Evolutionary conservation across 2,329 filamentous ascomycete species (phyloP), one percentile per base, ranked within the genome.

Genomic region (Ophiostoma ips): DNA sequence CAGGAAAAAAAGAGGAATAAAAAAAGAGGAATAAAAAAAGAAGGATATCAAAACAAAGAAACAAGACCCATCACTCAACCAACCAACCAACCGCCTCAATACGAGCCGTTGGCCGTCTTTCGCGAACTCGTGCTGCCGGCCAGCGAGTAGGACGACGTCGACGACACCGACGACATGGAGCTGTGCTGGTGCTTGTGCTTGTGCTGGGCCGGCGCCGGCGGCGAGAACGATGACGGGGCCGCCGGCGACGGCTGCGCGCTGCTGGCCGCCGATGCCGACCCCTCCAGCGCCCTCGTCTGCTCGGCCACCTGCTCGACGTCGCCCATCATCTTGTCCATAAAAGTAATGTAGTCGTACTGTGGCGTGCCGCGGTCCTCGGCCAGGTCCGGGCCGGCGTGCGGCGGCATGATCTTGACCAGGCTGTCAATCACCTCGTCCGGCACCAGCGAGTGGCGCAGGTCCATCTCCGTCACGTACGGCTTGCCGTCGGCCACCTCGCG

Each of bases 391-490:
- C 90, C 92, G 47, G 73, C 77, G 64, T 95, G 89, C 48, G 70
- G 63, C 0, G 92, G 92, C 76, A 98, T 94, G 48, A 87, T 86
- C 60, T 85, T 77, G 48, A 92, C 74, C 45, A 98, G 74, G 65
- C 95, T 86, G 55, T 95, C 89, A 61, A 98, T 95, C 56, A 98
- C 84, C 62, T 96, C 90, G 62, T 98, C 92, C 0, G 92, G 92
- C 35, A 98, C 94, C 36, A 98, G 77, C 38, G 84, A 92, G 66
- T 98, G 92, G 53, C 90, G 79, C 52, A 98, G 76, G 64, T 98
- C 92, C 71, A 98, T 84, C 68, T 98, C 92, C 5, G 92, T 98
- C 37, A 98, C 92, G 64, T 98, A 98, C 11, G 90, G 89, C 73
- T 98, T 98, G 57, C 92, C 92, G 69, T 98, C 92, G 16, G 92